Base-by-base conservation (phyloP, 2,329 filamentous ascomycete genomes). In the Phaeosphaeriaceae sp. region DNA sequence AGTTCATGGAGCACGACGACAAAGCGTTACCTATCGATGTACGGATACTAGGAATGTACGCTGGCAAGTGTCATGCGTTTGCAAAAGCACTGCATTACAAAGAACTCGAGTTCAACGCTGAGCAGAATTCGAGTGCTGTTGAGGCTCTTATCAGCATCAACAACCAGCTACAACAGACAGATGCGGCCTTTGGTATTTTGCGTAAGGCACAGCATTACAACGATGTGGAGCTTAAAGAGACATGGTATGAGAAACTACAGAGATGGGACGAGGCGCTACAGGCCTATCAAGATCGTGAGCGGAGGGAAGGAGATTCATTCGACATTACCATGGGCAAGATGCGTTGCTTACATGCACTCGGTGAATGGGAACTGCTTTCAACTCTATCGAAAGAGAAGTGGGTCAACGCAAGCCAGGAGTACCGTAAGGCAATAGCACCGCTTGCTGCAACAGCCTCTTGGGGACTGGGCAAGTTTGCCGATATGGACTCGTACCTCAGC, bases 1-100 rank as follows among this genome's bases (percentile, higher is more conserved):
- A 99, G 71, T 99, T 99, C 73, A 99, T 99, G 94, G 94, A 99
- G 71, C 94, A 99, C 67, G 95, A 99, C 64, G 94, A 99, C 72
- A 99, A 99, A 74, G 93, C 95, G 12, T 79, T 99, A 43, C 94
- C 94, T 1, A 99, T 99, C 55, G 95, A 99, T 68, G 97, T 99
- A 57, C 83, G 94, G 40, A 92, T 94, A 8, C 82, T 99, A 9
- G 95, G 95, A 26, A 89, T 93, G 68, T 96, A 97, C 72, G 94
- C 94, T 40, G 93, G 90, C 16, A 93, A 95, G 64, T 99, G 95
- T 61, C 94, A 99, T 73, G 95, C 94, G 4, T 99, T 96, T 70
- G 94, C 94, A 28, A 99, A 99, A 75, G 94, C 94, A 8, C 79
- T 99, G 32, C 94, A 99, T 68, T 99, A 99, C 78, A 99, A 99